phyloP scores from a whole-genome alignment of 225 moss, liverwort and hornwort species.

The Sphagnum contortum region DNA sequence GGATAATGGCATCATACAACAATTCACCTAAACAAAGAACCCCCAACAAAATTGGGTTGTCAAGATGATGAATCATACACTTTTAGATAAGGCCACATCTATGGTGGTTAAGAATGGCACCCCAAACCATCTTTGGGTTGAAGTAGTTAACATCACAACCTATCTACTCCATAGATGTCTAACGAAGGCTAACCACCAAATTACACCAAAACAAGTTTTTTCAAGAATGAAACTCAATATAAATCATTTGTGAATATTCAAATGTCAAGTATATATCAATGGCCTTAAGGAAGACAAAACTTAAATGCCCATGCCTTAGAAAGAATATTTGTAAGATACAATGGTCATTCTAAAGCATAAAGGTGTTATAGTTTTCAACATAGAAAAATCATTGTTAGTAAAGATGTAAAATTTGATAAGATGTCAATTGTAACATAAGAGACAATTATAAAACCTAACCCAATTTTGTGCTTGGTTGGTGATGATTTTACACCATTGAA shows the following conservation, averaged over 20 bases:
- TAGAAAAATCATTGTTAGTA: neutral
- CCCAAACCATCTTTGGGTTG: neutral
- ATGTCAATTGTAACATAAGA: too few relatives aligned
- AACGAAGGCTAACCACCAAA: neutral
- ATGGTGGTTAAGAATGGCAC: neutral
- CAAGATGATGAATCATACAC: neutral
- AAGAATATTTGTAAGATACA: neutral
- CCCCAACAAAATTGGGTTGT: neutral
- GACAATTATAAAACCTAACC: too few relatives aligned
- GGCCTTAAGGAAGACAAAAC: neutral
- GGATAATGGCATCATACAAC: neutral
- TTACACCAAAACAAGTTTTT: neutral
- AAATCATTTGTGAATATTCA: neutral
- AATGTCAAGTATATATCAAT: neutral
- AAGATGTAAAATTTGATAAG: neutral
- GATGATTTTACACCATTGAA: neutral
- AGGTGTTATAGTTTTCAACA: neutral
- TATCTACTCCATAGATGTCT: neutral
- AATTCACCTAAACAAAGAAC: neutral
- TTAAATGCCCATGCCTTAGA: neutral
- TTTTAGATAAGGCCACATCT: neutral
- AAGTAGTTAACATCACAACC: neutral
- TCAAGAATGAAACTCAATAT: neutral
- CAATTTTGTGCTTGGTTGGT: neutral
- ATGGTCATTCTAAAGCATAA: neutral